Evolutionary conservation across 306 rosid genomes (phyloP), one percentile per base, ranked within the genome.

Genomic region (Citrullus mucosospermus): DNA sequence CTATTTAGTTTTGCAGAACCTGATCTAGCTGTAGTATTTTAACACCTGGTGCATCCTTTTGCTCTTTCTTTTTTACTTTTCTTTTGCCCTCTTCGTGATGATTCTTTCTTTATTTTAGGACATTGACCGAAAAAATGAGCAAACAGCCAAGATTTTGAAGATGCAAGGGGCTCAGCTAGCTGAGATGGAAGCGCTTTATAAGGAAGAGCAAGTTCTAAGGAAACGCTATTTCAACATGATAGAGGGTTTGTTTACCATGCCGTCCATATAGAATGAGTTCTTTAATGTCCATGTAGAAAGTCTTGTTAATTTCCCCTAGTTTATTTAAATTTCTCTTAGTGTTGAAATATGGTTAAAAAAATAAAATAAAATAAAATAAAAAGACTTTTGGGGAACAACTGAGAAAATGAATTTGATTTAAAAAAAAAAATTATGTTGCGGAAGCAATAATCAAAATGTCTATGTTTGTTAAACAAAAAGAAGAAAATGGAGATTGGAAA

Each of bases 161-260:
- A 92, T 95, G 98, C 99, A 95, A 88, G 97, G 91, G 44, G 86
- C 89, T 81, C 99, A 95, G 76, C 84, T 95, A 81, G 96, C 97
- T 70, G 99, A 95, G 81, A 53, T 92, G 88, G 98, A 95, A 88
- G 71, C 78, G 36, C 97, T 92, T 73, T 95, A 95, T 80, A 95
- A 91, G 80, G 99, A 95, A 83, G 99, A 95, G 71, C 99, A 95
- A 67, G 88, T 92, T 89, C 77, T 91, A 48, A 85, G 99, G 76
- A 92, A 95, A 83, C 96, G 99, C 48, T 95, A 95, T 81, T 95
- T 95, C 76, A 95, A 95, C 79, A 88, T 89, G 53, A 95, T 95
- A 16, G 98, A 95, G 91, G 99, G 99, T 95, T 61, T 58, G 82
- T 28, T 43, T 30, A 61, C 71, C 68, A 20, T 78, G 11, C 22